Conservation (phyloP, 2,329 filamentous ascomycete species). For the Talaromyces sp. region DNA sequence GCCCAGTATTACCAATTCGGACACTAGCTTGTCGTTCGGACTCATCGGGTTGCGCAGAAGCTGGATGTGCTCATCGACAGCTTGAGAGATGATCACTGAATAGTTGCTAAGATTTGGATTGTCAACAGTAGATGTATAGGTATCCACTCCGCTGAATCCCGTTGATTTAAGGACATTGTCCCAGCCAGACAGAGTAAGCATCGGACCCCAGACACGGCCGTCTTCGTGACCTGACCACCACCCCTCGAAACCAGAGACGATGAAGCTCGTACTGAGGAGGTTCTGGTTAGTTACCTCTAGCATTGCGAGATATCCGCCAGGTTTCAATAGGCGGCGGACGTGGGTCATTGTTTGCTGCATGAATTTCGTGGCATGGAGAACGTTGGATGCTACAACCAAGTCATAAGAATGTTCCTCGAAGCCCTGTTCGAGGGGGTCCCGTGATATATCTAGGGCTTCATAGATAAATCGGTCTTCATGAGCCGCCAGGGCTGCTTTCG, state of each 20-base stretch:
- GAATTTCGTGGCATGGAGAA: constrained; percentile 26
- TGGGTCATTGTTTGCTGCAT: constrained; percentile 20
- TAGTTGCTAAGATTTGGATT: background rate
- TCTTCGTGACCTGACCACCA: constrained; percentile 20
- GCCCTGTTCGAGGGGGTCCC: constrained; percentile 23
- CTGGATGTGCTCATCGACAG: constrained; percentile 2
- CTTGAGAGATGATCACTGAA: background rate
- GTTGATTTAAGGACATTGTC: background rate
- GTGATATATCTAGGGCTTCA: constrained; percentile 24
- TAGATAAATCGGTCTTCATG: constrained; percentile 17
- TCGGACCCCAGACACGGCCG: background rate
- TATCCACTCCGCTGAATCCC: constrained; percentile 3
- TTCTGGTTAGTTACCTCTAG: constrained; percentile 29
- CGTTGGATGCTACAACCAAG: constrained; percentile 29
- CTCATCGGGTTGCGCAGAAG: background rate
- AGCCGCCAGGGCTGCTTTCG: constrained; percentile 5
- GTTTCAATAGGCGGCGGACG: constrained; percentile 24
- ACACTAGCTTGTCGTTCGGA: background rate
- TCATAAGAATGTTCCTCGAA: constrained; percentile 25
- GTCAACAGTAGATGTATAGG: background rate
- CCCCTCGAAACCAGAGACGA: background rate
- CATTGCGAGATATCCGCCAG: constrained; percentile 40
- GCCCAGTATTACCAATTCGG: background rate
- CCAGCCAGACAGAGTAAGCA: background rate
- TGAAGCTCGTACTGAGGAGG: constrained; percentile 24